Conservation (phyloP, 129 eudicot genomes). For the Pseudognaphalium luteoalbum region DNA sequence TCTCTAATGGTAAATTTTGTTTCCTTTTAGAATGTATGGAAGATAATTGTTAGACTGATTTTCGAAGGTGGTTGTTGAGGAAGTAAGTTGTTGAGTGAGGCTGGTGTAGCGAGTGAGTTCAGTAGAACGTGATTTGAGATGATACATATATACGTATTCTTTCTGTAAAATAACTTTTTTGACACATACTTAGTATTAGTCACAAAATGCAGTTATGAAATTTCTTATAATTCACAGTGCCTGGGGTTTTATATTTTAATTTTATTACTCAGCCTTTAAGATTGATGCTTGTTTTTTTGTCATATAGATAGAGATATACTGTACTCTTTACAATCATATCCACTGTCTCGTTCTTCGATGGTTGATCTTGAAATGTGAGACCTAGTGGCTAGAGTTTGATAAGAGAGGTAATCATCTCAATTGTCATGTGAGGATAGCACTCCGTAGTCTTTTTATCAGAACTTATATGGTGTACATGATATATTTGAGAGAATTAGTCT, state of each 20-base stretch:
- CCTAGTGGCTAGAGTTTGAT: too few species aligned
- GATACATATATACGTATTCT: constrained; percentile 25
- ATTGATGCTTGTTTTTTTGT: too few species aligned
- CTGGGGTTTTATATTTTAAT: not conserved
- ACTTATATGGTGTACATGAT: too few species aligned
- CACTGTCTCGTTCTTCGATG: too few species aligned
- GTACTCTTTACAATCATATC: too few species aligned
- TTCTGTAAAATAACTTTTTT: constrained; percentile 50
- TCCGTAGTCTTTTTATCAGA: too few species aligned
- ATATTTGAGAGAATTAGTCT: too few species aligned
- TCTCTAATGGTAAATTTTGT: constrained; percentile 24
- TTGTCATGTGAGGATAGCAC: too few species aligned
- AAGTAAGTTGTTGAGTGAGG: constrained; percentile 21
- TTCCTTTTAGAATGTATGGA: constrained; percentile 24
- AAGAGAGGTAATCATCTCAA: too few species aligned
- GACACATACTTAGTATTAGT: constrained; percentile 31
- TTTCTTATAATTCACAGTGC: not conserved
- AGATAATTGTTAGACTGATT: constrained; percentile 9
- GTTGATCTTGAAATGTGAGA: too few species aligned
- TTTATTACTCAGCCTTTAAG: not conserved
- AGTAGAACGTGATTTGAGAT: constrained; percentile 24
- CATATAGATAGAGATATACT: too few species aligned
- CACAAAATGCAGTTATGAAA: not conserved
- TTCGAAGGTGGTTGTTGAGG: constrained; percentile 21
- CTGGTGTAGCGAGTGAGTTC: constrained; percentile 14